Evolutionary conservation across 441 rosid genomes (phyloP), one percentile per base, ranked within the genome.

Genomic region (Viola pubescens): DNA sequence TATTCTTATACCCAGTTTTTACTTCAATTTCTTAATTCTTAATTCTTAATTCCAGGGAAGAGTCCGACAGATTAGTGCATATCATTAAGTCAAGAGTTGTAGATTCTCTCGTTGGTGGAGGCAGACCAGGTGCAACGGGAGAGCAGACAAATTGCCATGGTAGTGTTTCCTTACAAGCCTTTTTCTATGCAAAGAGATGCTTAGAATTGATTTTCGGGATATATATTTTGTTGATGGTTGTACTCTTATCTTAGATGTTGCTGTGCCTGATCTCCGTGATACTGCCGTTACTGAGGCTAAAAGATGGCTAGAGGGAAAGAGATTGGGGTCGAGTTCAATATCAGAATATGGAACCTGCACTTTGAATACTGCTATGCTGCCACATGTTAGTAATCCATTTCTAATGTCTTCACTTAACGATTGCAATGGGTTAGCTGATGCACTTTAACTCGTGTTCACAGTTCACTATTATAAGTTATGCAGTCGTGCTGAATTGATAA

Each of bases 271-370:
- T 65, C 64, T 70, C 61, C 64, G 81, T 63, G 70, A 58, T 67
- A 56, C 76, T 71, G 87, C 86, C 74, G 76, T 87, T 56, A 65
- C 52, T 61, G 92, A 84, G 79, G 96, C 97, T 52, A 86, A 77
- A 63, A 88, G 77, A 64, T 89, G 97, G 95, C 63, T 86, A 38
- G 82, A 82, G 73, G 82, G 81, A 76, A 89, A 87, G 82, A 92
- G 81, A 79, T 74, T 65, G 9, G 83, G 79, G 44, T 80, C 87
- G 58, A 77, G 54, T 62, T 73, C 81, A 43, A 85, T 78, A 73
- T 59, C 83, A 61, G 84, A 70, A 47, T 66, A 48, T 62, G 83
- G 75, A 68, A 69, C 59, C 56, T 70, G 66, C 64, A 66, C 63
- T 52, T 49, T 78, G 66, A 73, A 71, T 75, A 62, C 81, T 67